Conservation (phyloP, 2,329 filamentous ascomycete genomes). For the Cadophora gregata region DNA sequence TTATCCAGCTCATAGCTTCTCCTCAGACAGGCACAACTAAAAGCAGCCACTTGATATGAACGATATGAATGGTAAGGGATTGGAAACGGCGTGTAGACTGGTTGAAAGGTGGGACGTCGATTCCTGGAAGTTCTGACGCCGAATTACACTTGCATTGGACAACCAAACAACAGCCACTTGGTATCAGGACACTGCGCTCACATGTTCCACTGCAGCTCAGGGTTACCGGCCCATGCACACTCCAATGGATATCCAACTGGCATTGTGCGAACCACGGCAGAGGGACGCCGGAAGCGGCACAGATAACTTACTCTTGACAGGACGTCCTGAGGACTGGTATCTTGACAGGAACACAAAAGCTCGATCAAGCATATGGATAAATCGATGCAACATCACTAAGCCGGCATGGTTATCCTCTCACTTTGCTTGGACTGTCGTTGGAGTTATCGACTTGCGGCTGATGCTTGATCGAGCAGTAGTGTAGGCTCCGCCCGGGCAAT, state of each 20-base stretch:
- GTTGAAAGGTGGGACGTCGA: background rate
- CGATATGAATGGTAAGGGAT: background rate
- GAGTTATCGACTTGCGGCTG: background rate
- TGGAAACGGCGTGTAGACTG: conserved; percentile 11
- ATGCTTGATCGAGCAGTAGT: background rate
- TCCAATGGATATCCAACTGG: background rate
- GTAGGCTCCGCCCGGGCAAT: background rate
- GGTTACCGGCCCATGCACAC: background rate
- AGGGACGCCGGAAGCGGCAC: background rate
- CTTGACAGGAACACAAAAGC: background rate
- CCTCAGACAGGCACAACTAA: background rate
- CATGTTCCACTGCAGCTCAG: background rate
- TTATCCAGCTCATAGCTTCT: background rate
- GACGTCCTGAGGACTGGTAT: background rate
- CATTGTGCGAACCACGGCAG: background rate
- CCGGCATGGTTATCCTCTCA: background rate
- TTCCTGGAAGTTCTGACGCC: background rate
- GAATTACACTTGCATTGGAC: background rate
- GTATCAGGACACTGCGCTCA: background rate
- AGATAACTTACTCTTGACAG: background rate
- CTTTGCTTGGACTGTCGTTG: background rate
- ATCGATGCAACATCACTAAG: background rate
- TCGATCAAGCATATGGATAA: background rate
- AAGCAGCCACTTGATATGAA: background rate
- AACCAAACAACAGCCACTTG: background rate